Evolutionary conservation across 2,329 filamentous ascomycete genomes (phyloP), one percentile per base, ranked within the genome.

Genomic region (Monosporascus sp.): DNA sequence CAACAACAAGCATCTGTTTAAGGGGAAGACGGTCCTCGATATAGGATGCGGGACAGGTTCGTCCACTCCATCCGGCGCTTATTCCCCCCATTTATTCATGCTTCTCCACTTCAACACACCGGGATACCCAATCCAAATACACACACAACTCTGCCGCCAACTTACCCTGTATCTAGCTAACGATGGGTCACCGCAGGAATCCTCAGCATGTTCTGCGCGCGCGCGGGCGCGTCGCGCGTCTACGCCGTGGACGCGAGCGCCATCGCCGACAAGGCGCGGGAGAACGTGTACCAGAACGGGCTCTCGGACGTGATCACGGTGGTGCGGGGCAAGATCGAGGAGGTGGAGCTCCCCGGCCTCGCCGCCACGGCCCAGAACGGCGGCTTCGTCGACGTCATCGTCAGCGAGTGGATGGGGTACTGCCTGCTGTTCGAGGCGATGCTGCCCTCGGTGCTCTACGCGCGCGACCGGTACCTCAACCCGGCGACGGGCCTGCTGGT

Each of bases 381-480:
- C 7, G 77, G 84, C 51, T 77, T 92, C 65, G 92, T 97, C 46
- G 93, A 97, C 72, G 87, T 97, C 65, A 96, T 97, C 67, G 87
- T 97, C 56, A 95, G 89, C 55, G 92, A 97, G 71, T 97, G 92
- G 92, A 97, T 97, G 92, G 92, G 92, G 31, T 97, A 97, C 69
- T 89, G 87, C 59, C 80, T 97, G 18, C 80, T 97, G 6, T 97
- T 95, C 70, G 92, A 97, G 72, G 90, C 91, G 52, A 97, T 97
- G 92, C 83, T 97, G 27, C 90, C 94, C 59, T 95, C 90, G 48
- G 90, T 97, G 22, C 79, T 97, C 49, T 93, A 85, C 66, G 93
- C 93, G 44, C 82, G 92, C 56, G 92, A 97, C 72, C 85, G 83
- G 61, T 97, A 96, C 70, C 83, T 97, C 24, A 85, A 82, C 55